Base-by-base conservation (phyloP, 2,329 filamentous ascomycete genomes). In the Neocatenulostroma microsporum region DNA sequence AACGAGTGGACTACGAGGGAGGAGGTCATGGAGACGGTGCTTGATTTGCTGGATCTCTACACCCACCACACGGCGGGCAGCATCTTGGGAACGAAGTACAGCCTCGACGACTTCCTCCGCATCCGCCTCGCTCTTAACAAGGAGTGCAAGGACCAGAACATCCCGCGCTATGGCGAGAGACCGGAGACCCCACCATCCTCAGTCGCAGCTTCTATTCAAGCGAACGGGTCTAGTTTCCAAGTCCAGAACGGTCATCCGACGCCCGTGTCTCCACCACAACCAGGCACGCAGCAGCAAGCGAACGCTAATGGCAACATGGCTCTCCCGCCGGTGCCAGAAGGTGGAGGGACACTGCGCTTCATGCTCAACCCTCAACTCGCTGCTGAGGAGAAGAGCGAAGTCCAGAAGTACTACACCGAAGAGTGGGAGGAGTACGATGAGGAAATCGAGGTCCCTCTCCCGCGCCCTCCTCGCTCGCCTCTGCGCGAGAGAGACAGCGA, bases 21-120 rank as follows among this genome's bases (percentile, higher is more conserved):
- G 21, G 64, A 70, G 42, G 55, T 69, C 30, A 69, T 70, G 65
- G 89, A 96, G 69, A 89, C 85, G 0, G 75, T 94, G 51, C 76
- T 95, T 25, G 91, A 96, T 55, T 71, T 95, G 0, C 73, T 96
- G 18, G 89, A 98, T 54, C 73, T 96, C 3, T 96, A 95, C 61
- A 91, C 86, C 0, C 84, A 94, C 54, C 82, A 93, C 56, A 76
- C 78, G 37, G 74, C 76, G 47, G 70, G 73, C 34, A 94, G 87
- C 21, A 77, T 80, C 34, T 69, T 94, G 14, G 88, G 87, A 5
- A 69, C 74, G 12, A 67, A 74, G 31, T 82, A 85, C 60, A 75
- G 81, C 30, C 70, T 89, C 28, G 80, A 89, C 48, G 74, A 73
- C 37, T 89, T 94, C 57, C 84, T 96, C 55, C 77, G 82, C 46